Evolutionary conservation across 768 basidiomycete genomes (phyloP).

Genomic region (Tulasnella sp.): DNA sequence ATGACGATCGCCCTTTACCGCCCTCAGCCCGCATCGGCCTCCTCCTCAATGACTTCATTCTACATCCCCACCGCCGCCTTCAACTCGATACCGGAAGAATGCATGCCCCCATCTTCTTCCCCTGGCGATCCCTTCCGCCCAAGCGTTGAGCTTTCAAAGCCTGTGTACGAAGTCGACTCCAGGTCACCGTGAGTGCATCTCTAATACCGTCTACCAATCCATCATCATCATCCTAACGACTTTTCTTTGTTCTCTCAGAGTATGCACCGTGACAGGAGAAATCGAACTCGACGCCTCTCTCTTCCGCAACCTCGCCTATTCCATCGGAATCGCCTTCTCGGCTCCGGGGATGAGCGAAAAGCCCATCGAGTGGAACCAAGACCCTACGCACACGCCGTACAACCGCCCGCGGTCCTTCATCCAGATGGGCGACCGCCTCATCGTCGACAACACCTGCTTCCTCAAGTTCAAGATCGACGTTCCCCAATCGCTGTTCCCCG

Average conservation of each 20-base stretch:
- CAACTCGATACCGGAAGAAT: conserved; percentile 12
- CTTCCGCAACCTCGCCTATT: conserved; percentile 9
- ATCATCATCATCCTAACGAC: neutral
- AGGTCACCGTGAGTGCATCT: conserved; percentile 5
- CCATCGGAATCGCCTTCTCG: conserved; percentile 12
- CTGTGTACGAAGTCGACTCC: conserved; percentile 6
- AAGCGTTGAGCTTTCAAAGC: conserved; percentile 8
- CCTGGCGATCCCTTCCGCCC: conserved; percentile 12
- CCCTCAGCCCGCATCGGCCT: neutral
- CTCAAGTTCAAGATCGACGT: conserved; percentile 14
- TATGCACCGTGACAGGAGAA: conserved; percentile 11
- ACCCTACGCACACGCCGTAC: conserved; percentile 7
- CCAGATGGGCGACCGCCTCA: conserved; percentile 11
- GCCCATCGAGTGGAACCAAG: conserved; percentile 14
- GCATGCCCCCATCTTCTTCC: conserved; percentile 8
- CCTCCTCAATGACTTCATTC: conserved; percentile 9
- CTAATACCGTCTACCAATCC: neutral
- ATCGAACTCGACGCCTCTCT: conserved; percentile 10
- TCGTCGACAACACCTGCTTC: conserved; percentile 11
- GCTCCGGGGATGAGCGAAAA: conserved; percentile 2
- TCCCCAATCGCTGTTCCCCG: neutral
- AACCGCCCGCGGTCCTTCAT: conserved; percentile 9
- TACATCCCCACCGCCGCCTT: neutral
- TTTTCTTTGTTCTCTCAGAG: neutral
- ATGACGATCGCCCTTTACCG: conserved; percentile 7